Base-by-base conservation (phyloP, 768 basidiomycete species). In the Suillus variegatus region DNA sequence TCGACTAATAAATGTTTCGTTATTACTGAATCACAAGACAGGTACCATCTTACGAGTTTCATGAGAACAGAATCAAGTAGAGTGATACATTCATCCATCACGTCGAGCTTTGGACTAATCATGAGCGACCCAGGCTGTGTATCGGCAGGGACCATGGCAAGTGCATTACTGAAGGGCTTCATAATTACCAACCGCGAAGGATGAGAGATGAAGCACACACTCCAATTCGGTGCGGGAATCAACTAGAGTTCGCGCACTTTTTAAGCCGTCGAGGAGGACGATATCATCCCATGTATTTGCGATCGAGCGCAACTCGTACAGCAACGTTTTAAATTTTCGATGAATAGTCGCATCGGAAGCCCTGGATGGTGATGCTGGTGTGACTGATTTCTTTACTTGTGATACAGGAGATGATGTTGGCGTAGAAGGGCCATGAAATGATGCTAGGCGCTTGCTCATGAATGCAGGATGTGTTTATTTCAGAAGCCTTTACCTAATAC, bases 161-260 rank as follows among this genome's bases (percentile, higher is more conserved):
- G 79, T 43, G 81, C 81, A 74, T 94, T 94, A 70, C 91, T 93
- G 70, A 35, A 47, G 57, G 10, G 20, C 10, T 60, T 40, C 41
- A 60, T 28, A 28, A 60, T 60, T 20, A 49, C 22, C 6, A 10
- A 47, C 36, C 20, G 64, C 12, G 18, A 43, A 18, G 16, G 18
- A 60, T 18, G 28, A 60, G 41, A 43, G 25, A 60, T 60, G 28
- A 43, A 28, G 52, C 52, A 81, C 88, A 70, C 79, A 95, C 94
- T 94, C 90, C 67, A 97, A 82, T 72, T 94, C 92, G 18, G 94
- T 97, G 22, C 92, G 83, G 20, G 90, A 78, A 71, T 96, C 92
- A 3, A 93, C 84, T 41, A 94, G 80, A 62, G 81, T 85, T 66
- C 84, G 88, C 9, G 85, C 86, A n/a, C 90, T 85, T 69, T 88